Conservation (phyloP, 2,329 filamentous ascomycete genomes). For the Xylaria sp. region DNA sequence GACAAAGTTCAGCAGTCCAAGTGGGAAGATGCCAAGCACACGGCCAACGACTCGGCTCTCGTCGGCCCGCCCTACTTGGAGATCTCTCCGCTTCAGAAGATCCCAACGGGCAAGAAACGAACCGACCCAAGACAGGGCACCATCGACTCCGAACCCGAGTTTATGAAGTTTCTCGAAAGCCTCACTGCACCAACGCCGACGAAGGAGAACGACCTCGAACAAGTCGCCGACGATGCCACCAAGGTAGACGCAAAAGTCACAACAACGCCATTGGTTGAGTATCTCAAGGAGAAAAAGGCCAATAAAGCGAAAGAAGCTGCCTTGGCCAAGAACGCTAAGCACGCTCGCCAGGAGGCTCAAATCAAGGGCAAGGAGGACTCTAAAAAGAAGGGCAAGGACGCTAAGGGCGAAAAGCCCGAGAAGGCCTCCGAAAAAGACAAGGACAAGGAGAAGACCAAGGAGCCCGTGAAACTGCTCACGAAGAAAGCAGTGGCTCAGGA, state of each 20-base stretch:
- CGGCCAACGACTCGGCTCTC: conserved; percentile 76
- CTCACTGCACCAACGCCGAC: conserved; percentile 74
- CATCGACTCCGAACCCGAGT: conserved; percentile 96
- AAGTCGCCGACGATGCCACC: conserved; percentile 59
- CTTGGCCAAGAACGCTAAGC: conserved; percentile 66
- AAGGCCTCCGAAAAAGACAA: conserved; percentile 70
- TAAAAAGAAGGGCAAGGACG: conserved; percentile 70
- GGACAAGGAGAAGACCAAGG: conserved; percentile 64
- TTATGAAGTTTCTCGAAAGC: conserved; percentile 90
- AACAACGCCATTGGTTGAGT: conserved; percentile 90
- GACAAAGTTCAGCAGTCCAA: conserved; percentile 74
- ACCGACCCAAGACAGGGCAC: conserved; percentile 89
- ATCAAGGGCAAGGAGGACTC: conserved; percentile 65
- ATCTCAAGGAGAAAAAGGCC: conserved; percentile 90
- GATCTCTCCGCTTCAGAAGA: conserved; percentile 84
- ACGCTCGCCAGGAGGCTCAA: conserved; percentile 65
- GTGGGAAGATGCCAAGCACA: conserved; percentile 86
- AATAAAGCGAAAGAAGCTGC: conserved; percentile 71
- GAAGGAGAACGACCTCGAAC: conserved; percentile 61
- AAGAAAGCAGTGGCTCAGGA: conserved; percentile 66
- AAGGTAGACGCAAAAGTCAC: conserved; percentile 71
- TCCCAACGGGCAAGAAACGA: conserved; percentile 78
- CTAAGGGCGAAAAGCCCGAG: conserved; percentile 70
- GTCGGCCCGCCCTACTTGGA: conserved; percentile 84
- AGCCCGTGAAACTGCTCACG: conserved; percentile 71